A percentile compares a stretch with the other conserved stretches of the same genome.
These are phyloP conservation scores for Nannochloropsis salina DNA, from an alignment of 108 stramenopile genomes.

Conservation along the genomic window DNA sequence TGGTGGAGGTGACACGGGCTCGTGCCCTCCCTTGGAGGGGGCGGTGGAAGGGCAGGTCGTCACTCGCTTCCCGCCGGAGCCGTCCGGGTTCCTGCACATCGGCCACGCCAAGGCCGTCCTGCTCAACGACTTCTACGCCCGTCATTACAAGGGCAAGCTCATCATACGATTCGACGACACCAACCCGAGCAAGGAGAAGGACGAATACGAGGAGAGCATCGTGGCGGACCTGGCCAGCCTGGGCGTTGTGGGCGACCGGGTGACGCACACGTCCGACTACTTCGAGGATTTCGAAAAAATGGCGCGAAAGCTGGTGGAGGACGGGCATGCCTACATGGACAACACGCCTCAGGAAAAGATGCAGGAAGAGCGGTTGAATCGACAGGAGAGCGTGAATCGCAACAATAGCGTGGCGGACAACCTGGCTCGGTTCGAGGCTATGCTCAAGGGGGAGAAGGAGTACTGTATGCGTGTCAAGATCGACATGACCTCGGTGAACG, in stretches of 20 bases:
- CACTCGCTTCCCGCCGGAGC: slow-evolving; percentile 97
- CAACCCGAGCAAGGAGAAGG: slow-evolving; percentile 98
- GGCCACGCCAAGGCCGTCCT: slow-evolving; percentile 95
- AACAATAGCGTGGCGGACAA: slow-evolving; percentile 67
- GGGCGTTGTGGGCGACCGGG: slow-evolving; percentile 75
- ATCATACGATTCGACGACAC: slow-evolving; percentile 92
- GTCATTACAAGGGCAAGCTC: slow-evolving; percentile 67
- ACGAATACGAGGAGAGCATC: slow-evolving; percentile 82
- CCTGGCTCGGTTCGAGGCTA: slow-evolving; percentile 69
- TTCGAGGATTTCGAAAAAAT: slow-evolving; percentile 75
- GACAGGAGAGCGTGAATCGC: slow-evolving; percentile 51
- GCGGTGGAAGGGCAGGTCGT: slow-evolving; percentile 70
- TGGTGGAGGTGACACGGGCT: background rate
- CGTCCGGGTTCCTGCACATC: slow-evolving; percentile 96
- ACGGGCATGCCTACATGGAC: slow-evolving; percentile 96
- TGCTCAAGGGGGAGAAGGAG: slow-evolving; percentile 65
- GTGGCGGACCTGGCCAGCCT: slow-evolving; percentile 63
- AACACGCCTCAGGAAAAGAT: slow-evolving; percentile 76
- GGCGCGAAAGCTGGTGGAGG: slow-evolving; percentile 74
- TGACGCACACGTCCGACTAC: slow-evolving; percentile 90
- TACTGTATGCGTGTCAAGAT: slow-evolving; percentile 95
- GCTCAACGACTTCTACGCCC: slow-evolving; percentile 95
- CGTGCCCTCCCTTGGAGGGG: slow-evolving; percentile 59
- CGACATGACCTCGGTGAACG: slow-evolving; percentile 88
- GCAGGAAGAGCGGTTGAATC: slow-evolving; percentile 43